Conservation (phyloP, 2,329 filamentous ascomycete species). For the Sclerotinia glacialis region DNA sequence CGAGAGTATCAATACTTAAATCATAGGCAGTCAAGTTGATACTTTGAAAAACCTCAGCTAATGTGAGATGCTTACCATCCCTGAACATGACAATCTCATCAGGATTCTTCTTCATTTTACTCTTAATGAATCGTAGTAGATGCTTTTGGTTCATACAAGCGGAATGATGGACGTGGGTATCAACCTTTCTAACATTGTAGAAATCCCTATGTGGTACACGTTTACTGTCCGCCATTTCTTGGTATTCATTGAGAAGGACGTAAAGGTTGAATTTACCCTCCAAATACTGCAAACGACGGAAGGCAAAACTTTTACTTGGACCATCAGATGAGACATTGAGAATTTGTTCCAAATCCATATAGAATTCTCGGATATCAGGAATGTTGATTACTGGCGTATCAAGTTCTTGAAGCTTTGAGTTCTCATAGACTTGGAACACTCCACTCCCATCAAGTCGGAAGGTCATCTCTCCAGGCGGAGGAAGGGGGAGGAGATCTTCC, state of each 20-base stretch:
- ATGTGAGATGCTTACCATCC: slow-evolving; percentile 86
- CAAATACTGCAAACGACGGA: slow-evolving; percentile 87
- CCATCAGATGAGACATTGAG: slow-evolving; percentile 90
- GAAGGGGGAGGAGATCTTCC: slow-evolving; percentile 72
- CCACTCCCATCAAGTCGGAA: slow-evolving; percentile 80
- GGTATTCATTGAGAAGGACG: slow-evolving; percentile 89
- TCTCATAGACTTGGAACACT: slow-evolving; percentile 90
- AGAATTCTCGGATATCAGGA: slow-evolving; percentile 92
- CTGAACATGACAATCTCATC: slow-evolving; percentile 91
- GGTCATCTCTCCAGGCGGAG: slow-evolving; percentile 63
- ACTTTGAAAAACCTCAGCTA: slow-evolving; percentile 92
- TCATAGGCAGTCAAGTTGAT: slow-evolving; percentile 98
- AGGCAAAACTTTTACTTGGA: slow-evolving; percentile 95
- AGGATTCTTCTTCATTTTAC: slow-evolving; percentile 98
- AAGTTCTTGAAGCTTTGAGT: slow-evolving; percentile 56
- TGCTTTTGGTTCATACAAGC: slow-evolving; percentile 99
- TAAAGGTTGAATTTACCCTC: slow-evolving; percentile 98
- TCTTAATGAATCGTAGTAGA: slow-evolving; percentile 96
- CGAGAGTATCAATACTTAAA: slow-evolving; percentile 93
- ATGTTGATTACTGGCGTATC: slow-evolving; percentile 73
- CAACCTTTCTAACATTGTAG: slow-evolving; percentile 97
- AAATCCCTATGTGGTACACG: slow-evolving; percentile 97
- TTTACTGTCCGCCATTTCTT: slow-evolving; percentile 97
- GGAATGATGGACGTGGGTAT: slow-evolving; percentile 98
- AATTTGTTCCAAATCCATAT: slow-evolving; percentile 87